These are phyloP conservation scores for Hymenoscyphus infarciens DNA, from an alignment of 2,329 filamentous ascomycete genomes.

Conservation along the genomic window DNA sequence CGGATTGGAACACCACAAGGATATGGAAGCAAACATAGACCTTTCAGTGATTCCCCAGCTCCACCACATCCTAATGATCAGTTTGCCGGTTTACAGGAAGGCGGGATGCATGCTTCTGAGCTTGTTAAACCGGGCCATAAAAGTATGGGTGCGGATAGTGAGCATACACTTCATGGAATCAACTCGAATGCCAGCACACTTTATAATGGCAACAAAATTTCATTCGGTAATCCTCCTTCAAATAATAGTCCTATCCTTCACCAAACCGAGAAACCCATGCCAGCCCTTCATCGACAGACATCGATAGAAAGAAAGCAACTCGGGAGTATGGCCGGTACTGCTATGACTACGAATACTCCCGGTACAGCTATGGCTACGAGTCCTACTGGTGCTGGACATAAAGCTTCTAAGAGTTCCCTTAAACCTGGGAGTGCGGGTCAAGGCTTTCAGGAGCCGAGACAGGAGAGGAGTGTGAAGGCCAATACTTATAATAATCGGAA, in stretches of 20 bases:
- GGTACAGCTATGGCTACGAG: neutral
- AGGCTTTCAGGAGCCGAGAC: neutral
- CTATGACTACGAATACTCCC: neutral
- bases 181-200: neutral
- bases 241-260: neutral
- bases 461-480: conserved; percentile 10
- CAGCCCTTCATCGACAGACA: neutral
- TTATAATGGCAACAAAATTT: neutral
- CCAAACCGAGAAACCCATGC: neutral
- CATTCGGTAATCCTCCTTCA: neutral
- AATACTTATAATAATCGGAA: conserved; percentile 19
- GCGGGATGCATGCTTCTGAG: conserved; percentile 19
- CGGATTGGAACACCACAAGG: conserved; percentile 14
- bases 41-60: conserved; percentile 20
- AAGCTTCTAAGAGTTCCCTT: conserved; percentile 12
- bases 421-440: conserved; percentile 10
- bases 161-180: conserved; percentile 7
- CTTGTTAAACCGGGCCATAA: neutral
- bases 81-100: conserved; percentile 17
- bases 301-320: neutral
- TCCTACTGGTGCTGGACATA: neutral
- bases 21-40: conserved; percentile 15
- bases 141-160: conserved; percentile 7
- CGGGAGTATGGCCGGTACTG: neutral
- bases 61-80: conserved; percentile 26